A percentile compares a stretch with the other conserved stretches of the same genome.
Conservation (phyloP, 1,284 basidiomycete genomes). For the Sparassis latifolia region DNA sequence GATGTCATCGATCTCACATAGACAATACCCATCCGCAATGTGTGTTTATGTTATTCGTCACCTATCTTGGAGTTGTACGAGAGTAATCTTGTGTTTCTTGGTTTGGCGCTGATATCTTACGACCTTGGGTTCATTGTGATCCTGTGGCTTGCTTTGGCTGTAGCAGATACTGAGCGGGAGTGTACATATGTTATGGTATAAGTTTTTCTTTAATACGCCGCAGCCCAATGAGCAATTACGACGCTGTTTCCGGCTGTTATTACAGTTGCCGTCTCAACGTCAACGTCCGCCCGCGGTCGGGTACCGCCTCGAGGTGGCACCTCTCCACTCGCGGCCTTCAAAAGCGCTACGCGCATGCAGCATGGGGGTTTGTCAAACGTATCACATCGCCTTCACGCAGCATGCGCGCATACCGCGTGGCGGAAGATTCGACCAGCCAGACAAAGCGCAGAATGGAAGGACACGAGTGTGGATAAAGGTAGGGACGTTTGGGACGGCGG, state of each 20-base stretch:
- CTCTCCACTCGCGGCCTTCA: constrained; percentile 82
- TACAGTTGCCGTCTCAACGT: background rate
- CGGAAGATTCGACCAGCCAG: constrained; percentile 48
- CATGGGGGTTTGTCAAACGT: constrained; percentile 4
- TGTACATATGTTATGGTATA: too few species aligned
- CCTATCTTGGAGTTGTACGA: too few species aligned
- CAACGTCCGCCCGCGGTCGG: constrained; percentile 46
- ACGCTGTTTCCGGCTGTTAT: too few species aligned
- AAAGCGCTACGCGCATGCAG: constrained; percentile 30
- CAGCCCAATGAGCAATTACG: too few species aligned
- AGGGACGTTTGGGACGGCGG: constrained; percentile 93
- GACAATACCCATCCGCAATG: too few species aligned
- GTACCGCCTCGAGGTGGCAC: constrained; percentile 74
- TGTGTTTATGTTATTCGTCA: too few species aligned
- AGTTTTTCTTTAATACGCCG: too few species aligned
- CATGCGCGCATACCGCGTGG: constrained; percentile 69
- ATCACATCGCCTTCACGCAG: constrained; percentile 47
- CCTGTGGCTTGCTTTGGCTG: too few species aligned
- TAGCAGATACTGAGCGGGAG: too few species aligned
- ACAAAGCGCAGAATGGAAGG: constrained; percentile 69
- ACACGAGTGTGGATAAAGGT: constrained; percentile 39
- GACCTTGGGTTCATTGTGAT: too few species aligned
- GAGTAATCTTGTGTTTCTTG: too few species aligned
- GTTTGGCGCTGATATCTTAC: too few species aligned
- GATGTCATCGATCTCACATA: constrained; percentile 2